phyloP scores from a whole-genome alignment of 2,329 filamentous ascomycete genomes.

The Fusarium xylarioides region DNA sequence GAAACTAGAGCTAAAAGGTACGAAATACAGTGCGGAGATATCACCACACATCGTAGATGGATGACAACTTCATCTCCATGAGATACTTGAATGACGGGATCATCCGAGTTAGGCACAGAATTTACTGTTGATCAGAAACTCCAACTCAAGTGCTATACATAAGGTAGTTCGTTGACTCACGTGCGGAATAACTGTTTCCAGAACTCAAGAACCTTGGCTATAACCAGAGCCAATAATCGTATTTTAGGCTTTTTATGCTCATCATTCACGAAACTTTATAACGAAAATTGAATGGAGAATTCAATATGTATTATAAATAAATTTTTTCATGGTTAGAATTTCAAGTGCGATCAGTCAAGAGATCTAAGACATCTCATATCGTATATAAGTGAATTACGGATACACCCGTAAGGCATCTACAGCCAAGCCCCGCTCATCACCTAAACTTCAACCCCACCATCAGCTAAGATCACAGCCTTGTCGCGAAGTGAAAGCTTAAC shows the following conservation, averaged over 20 bases:
- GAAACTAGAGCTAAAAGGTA: not conserved
- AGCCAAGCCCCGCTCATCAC: constrained; percentile 24
- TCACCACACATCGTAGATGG: not conserved
- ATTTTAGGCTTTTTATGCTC: not conserved
- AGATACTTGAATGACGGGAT: not conserved
- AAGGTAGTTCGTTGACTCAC: not conserved
- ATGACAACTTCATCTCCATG: not conserved
- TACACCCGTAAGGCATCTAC: constrained; percentile 9
- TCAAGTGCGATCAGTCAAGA: not conserved
- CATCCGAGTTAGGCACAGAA: not conserved
- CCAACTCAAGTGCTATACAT: not conserved
- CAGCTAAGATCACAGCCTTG: constrained; percentile 41
- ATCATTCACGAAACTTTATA: not conserved
- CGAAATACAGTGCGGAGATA: not conserved
- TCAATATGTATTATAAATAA: no score
- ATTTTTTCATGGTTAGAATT: not conserved
- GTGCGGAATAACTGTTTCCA: not conserved
- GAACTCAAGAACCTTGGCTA: not conserved
- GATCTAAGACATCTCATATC: not conserved
- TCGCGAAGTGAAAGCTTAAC: constrained; percentile 41
- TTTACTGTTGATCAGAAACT: no score
- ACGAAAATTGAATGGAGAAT: not conserved
- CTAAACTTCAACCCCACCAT: constrained; percentile 35
- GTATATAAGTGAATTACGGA: not conserved
- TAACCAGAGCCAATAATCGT: not conserved